A percentile compares a stretch with the other conserved stretches of the same genome.
phyloP scores from a whole-genome alignment of 768 basidiomycete species.

The Mycena filopes region DNA sequence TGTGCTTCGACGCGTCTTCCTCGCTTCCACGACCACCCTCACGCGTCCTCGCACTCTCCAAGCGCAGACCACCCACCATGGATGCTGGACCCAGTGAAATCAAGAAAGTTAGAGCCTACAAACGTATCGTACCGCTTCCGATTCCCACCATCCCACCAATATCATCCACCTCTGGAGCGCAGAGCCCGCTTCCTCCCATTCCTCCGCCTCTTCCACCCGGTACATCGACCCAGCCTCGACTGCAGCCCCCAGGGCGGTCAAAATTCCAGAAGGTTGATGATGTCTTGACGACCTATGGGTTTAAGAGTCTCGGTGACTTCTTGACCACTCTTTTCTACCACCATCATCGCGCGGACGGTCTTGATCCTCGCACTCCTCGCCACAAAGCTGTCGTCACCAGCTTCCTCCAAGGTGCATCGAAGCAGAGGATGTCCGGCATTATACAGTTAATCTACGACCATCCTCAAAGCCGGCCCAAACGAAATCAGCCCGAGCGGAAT shows the following conservation, averaged over 20 bases:
- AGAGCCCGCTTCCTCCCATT: neutral
- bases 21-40: neutral
- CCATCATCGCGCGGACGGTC: neutral
- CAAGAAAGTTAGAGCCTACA: neutral
- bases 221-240: neutral
- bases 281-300: neutral
- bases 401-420: neutral
- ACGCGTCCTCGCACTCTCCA: neutral
- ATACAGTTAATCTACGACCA: neutral
- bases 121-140: neutral
- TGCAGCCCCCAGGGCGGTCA: neutral
- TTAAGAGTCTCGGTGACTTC: neutral
- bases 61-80: too few relatives aligned
- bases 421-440: neutral
- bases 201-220: neutral
- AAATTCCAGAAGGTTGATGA: neutral
- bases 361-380: neutral
- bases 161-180: neutral
- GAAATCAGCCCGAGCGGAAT: neutral
- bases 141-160: neutral
- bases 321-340: constrained; percentile 1
- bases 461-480: neutral
- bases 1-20: neutral
- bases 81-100: neutral
- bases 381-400: neutral